A percentile compares a stretch with the other conserved stretches of the same genome.
These are phyloP conservation scores for Chalciporus chontae DNA, from an alignment of 768 basidiomycete species.

Conservation along the genomic window DNA sequence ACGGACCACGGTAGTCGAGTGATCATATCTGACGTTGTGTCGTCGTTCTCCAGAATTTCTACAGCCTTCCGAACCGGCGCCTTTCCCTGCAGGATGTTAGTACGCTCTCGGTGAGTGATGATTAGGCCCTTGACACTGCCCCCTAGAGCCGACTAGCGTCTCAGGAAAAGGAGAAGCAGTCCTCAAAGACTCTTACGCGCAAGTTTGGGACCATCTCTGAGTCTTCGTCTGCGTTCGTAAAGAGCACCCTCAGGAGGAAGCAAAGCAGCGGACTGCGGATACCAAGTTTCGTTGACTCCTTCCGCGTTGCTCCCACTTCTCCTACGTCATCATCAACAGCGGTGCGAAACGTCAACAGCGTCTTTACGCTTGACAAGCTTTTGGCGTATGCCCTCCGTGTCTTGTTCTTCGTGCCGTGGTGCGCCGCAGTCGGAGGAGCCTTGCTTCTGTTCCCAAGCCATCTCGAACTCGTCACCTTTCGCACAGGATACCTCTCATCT, in stretches of 20 bases:
- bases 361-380: not conserved
- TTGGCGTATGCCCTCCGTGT: slow-evolving; percentile 9
- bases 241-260: slow-evolving; percentile 2
- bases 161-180: not conserved
- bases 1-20: too few relatives aligned
- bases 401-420: slow-evolving; percentile 35
- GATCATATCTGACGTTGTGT: not conserved
- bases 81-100: slow-evolving; percentile 27
- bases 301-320: not conserved
- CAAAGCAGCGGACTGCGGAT: slow-evolving; percentile 11
- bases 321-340: not conserved
- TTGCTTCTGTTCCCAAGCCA: slow-evolving; percentile 28
- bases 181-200: slow-evolving; percentile 8
- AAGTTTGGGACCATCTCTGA: slow-evolving; percentile 28
- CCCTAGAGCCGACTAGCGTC: not conserved
- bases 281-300: slow-evolving; percentile 9
- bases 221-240: slow-evolving; percentile 8
- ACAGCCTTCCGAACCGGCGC: slow-evolving; percentile 28
- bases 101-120: slow-evolving; percentile 12
- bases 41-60: slow-evolving; percentile 16
- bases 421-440: slow-evolving; percentile 31
- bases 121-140: not conserved
- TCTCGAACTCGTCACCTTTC: slow-evolving; percentile 28
- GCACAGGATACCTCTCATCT: slow-evolving; percentile 27
- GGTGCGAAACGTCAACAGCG: not conserved